Base-by-base conservation (phyloP, 257 asterid genomes). In the Gentiana macrophylla region DNA sequence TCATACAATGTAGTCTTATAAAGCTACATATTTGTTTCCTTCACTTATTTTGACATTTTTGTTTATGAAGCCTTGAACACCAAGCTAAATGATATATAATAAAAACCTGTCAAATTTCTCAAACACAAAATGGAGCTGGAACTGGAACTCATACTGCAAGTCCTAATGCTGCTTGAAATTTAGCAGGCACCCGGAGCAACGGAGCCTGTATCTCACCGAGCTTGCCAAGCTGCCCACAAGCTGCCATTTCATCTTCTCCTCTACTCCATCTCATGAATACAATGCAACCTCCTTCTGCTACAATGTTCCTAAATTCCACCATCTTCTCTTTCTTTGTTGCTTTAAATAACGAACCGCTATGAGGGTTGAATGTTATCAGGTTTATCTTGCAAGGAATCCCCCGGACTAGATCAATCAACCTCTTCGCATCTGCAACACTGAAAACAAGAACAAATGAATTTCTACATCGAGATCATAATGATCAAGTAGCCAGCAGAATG, bases 171-270 rank as follows among this genome's bases (percentile, higher is more conserved):
- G 71, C 69, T 70, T 62, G 81, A 68, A 91, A 91, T 69, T 78
- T 75, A 37, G 83, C 68, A 6, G 98, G 96, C 55, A 91, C 94
- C 41, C 86, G 79, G 35, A 91, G 80, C 79, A 79, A 12, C 2
- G 98, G 96, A 58, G 94, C 95, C 71, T 80, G 95, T 61, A 83
- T 62, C 49, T 91, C 95, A 36, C 94, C 93, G 0, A 87, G 96
- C 74, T 77, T 70, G 54, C 98, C 98, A 49, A 91, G 95, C 81
- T 91, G 98, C 57, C 98, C 98, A 32, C 98, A 91, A 56, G 98
- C 98, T 10, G 98, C 96, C 98, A 91, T 91, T 73, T 81, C 81
- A 78, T 91, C 98, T 3, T 91, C 96, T 1, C 96, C 98, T 83
- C 95, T 70, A 55, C 98, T 91, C 62, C 53, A 63, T 45, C 98